Conservation (phyloP, 2,329 filamentous ascomycete genomes). For the Claviceps purpurea region DNA sequence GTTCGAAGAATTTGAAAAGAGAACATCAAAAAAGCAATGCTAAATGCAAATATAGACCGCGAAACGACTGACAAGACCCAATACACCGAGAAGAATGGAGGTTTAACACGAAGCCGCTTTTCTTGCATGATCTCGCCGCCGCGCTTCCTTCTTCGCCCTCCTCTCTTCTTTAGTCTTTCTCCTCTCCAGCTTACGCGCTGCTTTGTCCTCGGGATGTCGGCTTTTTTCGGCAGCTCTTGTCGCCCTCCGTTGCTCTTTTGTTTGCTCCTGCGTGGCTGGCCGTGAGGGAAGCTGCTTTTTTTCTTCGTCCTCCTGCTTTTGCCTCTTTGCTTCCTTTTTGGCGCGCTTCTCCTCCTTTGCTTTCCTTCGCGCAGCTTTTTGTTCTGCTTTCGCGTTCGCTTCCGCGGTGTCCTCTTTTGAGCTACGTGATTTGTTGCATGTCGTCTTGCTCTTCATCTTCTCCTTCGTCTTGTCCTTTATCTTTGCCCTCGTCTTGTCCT, state of each 20-base stretch:
- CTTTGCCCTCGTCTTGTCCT: not conserved
- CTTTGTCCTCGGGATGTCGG: slow-evolving; percentile 16
- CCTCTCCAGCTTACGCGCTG: slow-evolving; percentile 9
- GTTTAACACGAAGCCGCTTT: slow-evolving; percentile 9
- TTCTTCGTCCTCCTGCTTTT: slow-evolving; percentile 9
- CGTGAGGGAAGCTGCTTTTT: not conserved
- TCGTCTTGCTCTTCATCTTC: slow-evolving; percentile 8
- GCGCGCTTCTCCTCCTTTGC: slow-evolving; percentile 3
- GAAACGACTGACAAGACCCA: not conserved
- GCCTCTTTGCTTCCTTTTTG: slow-evolving; percentile 13
- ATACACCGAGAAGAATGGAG: not conserved
- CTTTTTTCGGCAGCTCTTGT: slow-evolving; percentile 20
- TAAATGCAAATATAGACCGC: not conserved
- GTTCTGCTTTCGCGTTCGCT: not conserved
- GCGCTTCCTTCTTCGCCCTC: slow-evolving; percentile 29
- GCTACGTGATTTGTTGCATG: not conserved
- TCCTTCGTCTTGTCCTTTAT: slow-evolving; percentile 8
- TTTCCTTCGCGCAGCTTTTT: not conserved
- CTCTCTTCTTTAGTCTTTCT: slow-evolving; percentile 28
- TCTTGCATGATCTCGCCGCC: slow-evolving; percentile 22
- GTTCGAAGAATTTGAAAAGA: not conserved
- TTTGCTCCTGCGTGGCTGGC: slow-evolving; percentile 11
- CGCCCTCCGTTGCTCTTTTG: slow-evolving; percentile 29
- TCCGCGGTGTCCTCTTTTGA: not conserved
- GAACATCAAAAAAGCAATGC: not conserved